These are phyloP conservation scores for Scedosporium dehoogii DNA, from an alignment of 2,329 filamentous ascomycete species.

Conservation along the genomic window DNA sequence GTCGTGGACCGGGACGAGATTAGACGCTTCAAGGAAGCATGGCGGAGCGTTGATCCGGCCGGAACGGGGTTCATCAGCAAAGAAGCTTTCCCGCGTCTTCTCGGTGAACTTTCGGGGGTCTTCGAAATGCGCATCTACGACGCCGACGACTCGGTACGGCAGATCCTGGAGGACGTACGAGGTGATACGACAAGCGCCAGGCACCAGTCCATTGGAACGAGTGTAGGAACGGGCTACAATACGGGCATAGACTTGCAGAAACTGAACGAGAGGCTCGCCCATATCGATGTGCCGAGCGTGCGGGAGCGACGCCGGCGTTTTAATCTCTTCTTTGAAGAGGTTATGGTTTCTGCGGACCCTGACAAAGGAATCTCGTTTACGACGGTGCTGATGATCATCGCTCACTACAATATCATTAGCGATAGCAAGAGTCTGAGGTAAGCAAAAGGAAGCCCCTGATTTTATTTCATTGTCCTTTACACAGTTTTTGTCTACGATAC, in stretches of 20 bases:
- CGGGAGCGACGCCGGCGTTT: slow-evolving; percentile 66
- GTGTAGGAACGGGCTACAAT: slow-evolving; percentile 32
- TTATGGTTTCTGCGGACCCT: slow-evolving; percentile 84
- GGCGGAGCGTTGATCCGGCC: slow-evolving; percentile 88
- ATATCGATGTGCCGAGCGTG: slow-evolving; percentile 67
- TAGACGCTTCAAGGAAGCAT: slow-evolving; percentile 93
- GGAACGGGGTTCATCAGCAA: slow-evolving; percentile 88
- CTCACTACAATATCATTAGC: slow-evolving; percentile 97
- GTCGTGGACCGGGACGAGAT: slow-evolving; percentile 90
- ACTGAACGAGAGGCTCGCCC: slow-evolving; percentile 61
- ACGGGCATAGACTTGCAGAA: slow-evolving; percentile 62
- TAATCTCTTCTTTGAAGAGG: slow-evolving; percentile 95
- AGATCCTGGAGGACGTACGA: slow-evolving; percentile 76
- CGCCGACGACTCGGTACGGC: slow-evolving; percentile 75
- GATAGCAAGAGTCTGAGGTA: slow-evolving; percentile 90
- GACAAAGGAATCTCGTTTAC: slow-evolving; percentile 88
- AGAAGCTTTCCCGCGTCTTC: slow-evolving; percentile 75
- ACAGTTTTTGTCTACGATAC: slow-evolving; percentile 12
- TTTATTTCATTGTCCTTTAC: too few relatives aligned
- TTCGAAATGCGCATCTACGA: slow-evolving; percentile 98
- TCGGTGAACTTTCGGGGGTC: slow-evolving; percentile 86
- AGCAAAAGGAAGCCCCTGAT: slow-evolving; percentile 11
- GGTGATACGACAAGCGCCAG: slow-evolving; percentile 40
- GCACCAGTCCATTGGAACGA: slow-evolving; percentile 44
- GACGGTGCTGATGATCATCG: slow-evolving; percentile 84